Percentiles rank a stretch among this genome's conserved stretches.
Conservation (phyloP, 257 asterid species). For the Petunia secreta region DNA sequence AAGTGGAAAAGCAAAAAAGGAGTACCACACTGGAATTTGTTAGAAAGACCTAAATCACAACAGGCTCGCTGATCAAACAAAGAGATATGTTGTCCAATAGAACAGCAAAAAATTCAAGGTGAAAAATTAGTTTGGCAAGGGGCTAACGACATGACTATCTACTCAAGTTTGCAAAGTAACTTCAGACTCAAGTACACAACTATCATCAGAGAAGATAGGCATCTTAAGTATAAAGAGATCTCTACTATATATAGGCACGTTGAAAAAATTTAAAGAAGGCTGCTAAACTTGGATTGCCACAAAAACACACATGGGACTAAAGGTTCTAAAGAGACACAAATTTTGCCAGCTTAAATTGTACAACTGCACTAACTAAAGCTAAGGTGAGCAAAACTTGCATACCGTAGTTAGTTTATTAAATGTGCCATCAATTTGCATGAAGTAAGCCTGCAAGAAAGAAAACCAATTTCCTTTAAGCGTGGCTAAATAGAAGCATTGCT, state of each 20-base stretch:
- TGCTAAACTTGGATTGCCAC: constrained; percentile 3
- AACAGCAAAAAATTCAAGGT: neutral
- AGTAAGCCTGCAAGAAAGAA: constrained; percentile 70
- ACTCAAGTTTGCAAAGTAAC: neutral
- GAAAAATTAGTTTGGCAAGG: neutral
- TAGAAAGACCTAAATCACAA: neutral
- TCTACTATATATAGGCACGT: constrained; percentile 19
- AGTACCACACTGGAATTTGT: neutral
- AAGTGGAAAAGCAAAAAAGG: neutral
- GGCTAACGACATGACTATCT: neutral
- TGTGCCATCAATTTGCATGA: constrained; percentile 92
- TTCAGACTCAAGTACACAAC: neutral
- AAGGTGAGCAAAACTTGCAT: constrained; percentile 29
- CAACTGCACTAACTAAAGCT: neutral
- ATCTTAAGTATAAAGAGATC: neutral
- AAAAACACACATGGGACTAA: neutral
- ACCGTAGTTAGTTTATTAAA: constrained; percentile 86
- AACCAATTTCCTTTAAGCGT: neutral
- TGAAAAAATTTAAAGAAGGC: neutral
- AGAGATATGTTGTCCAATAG: neutral
- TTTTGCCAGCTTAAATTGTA: constrained; percentile 14
- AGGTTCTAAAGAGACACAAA: neutral
- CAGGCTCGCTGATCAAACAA: neutral
- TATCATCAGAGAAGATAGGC: neutral
- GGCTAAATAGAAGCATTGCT: neutral